Conservation (phyloP, 805 yeast species). For the Schwanniomyces occidentalis region DNA sequence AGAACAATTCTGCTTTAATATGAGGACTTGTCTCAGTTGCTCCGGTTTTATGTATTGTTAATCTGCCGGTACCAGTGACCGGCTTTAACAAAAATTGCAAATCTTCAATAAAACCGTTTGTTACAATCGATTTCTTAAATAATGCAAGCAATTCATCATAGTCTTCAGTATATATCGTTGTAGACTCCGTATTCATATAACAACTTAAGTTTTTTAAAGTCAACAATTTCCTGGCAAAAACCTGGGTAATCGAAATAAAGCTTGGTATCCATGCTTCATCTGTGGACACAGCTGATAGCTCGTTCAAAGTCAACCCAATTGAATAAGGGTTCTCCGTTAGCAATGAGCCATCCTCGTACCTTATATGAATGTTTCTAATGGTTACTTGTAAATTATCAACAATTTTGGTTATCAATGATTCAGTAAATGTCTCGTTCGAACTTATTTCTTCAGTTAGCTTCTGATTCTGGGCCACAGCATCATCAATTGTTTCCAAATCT, state of each 20-base stretch:
- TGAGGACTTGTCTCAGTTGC: constrained; percentile 70
- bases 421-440: constrained; percentile 80
- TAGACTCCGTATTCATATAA: constrained; percentile 78
- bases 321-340: constrained; percentile 78
- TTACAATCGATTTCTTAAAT: constrained; percentile 48
- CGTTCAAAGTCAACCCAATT: constrained; percentile 78
- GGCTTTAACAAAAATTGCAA: constrained; percentile 74
- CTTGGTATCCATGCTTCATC: constrained; percentile 83
- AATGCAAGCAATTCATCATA: constrained; percentile 47
- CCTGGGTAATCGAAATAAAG: constrained; percentile 70
- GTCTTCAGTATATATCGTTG: constrained; percentile 48
- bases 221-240: constrained; percentile 71
- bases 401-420: constrained; percentile 81
- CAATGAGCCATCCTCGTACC: constrained; percentile 81
- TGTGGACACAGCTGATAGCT: constrained; percentile 88
- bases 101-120: constrained; percentile 14
- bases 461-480: constrained; percentile 37
- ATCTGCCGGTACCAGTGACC: constrained; percentile 82
- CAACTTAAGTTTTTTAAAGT: constrained; percentile 72
- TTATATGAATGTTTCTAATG: constrained; percentile 83
- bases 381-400: constrained; percentile 91
- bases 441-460: constrained; percentile 35
- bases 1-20: constrained; percentile 69
- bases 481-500: constrained; percentile 63
- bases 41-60: constrained; percentile 78